Base-by-base conservation (phyloP, 805 yeast genomes). In the Saturnispora galanensis region DNA sequence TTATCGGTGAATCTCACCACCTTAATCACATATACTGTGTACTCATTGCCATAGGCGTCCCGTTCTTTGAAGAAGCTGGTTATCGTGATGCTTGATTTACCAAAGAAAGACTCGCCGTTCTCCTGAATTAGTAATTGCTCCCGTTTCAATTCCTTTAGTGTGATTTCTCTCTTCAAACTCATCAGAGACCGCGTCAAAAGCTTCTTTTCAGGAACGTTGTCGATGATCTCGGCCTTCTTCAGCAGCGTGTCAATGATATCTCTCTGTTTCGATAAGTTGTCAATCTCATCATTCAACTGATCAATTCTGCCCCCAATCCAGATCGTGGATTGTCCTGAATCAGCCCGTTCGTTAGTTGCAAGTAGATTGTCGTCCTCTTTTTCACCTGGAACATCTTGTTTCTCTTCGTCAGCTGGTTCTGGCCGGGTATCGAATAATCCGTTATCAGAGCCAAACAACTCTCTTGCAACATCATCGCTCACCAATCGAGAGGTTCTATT, bases 111-210 rank as follows among this genome's bases (percentile, higher is more conserved):
- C 56, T 81, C 84, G 35, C 84, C 90, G 54, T 76, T 81, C 50
- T 86, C 94, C 56, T 85, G 95, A 2, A 88, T 84, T 42, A 83
- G 74, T 52, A 77, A 81, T 57, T 85, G 96, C 51, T 86, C 95
- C 48, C 76, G 76, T 49, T 83, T 82, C 31, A 84, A 64, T 54
- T 84, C 89, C 52, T 83, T 84, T 2, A 78, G 59, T 40, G 76
- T 76, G n/a, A 87, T 70, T 55, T 89, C 97, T 48, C 83, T 68
- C 31, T 74, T 75, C 46, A 87, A 68, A 46, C 86, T 77, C 12
- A 71, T 52, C 39, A 76, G 74, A 0, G 96, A 87, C 54, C 81
- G 83, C 41, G 66, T 68, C 50, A 90, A 63, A 38, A 88, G 71
- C 46, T 79, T 73, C 40, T 84, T 64, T 56, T 88, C 93, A 4